phyloP scores from a whole-genome alignment of 2,329 filamentous ascomycete genomes.

The Sporothrix globosa region DNA sequence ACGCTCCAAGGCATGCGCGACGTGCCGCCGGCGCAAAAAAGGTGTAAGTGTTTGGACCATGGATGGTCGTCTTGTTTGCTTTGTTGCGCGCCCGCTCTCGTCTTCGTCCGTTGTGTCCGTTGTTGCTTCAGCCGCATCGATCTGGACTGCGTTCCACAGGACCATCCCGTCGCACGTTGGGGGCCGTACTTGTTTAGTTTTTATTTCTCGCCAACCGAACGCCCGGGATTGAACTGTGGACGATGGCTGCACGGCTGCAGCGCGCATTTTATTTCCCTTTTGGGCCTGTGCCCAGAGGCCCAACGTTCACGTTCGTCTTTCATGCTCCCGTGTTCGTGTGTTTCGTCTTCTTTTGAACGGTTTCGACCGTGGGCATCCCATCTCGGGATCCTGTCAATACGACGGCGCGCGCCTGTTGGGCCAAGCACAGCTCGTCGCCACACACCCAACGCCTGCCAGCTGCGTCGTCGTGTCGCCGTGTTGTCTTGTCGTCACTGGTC shows the following conservation, averaged over 20 bases:
- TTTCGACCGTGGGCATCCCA: constrained; percentile 8
- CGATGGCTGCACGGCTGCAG: constrained; percentile 13
- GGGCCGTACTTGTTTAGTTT: neutral
- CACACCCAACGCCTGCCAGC: constrained; percentile 5
- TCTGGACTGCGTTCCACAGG: constrained; percentile 9
- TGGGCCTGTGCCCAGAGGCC: constrained; percentile 19
- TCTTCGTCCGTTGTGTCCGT: neutral
- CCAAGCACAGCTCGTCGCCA: constrained; percentile 20
- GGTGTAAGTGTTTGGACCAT: constrained; percentile 33
- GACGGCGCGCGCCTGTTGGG: constrained; percentile 17
- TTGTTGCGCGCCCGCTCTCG: neutral
- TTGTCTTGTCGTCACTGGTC: neutral
- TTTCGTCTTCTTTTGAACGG: neutral
- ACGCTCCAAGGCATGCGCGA: constrained; percentile 38
- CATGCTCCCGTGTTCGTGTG: neutral
- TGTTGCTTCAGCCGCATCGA: neutral
- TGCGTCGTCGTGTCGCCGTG: neutral
- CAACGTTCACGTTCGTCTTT: neutral
- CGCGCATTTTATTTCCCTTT: constrained; percentile 25
- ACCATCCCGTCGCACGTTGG: neutral
- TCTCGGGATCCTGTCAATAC: constrained; percentile 9
- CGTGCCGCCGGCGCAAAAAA: constrained; percentile 37
- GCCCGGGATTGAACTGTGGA: too few species aligned
- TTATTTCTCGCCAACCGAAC: too few species aligned
- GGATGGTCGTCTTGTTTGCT: neutral